A percentile compares a stretch with the other conserved stretches of the same genome.
Evolutionary conservation across 352 stramenopile genomes (phyloP).

Genomic region (Globisporangium perplexum): DNA sequence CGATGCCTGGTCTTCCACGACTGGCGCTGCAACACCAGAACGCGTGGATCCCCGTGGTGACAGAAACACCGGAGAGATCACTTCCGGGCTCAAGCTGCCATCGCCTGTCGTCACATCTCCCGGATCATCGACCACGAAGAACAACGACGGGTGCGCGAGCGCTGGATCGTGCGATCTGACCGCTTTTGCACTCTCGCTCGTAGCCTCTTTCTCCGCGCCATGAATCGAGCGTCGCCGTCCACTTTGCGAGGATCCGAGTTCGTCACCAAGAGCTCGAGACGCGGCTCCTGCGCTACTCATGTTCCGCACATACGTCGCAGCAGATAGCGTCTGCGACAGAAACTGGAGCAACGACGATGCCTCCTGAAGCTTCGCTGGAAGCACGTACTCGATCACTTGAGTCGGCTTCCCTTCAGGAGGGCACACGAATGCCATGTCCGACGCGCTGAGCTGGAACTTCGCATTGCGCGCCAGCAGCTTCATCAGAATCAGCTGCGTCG

Average conservation of each 20-base stretch:
- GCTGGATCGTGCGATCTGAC: slow-evolving; percentile 2
- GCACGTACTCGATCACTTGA: slow-evolving; percentile 34
- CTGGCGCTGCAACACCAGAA: background rate
- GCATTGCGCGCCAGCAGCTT: slow-evolving; percentile 79
- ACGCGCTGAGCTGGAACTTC: slow-evolving; percentile 77
- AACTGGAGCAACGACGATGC: slow-evolving; percentile 40
- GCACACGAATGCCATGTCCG: slow-evolving; percentile 75
- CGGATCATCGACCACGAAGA: slow-evolving; percentile 9
- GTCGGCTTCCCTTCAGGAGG: slow-evolving; percentile 35
- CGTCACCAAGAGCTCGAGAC: slow-evolving; percentile 2
- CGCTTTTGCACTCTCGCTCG: background rate
- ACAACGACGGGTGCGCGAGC: slow-evolving; percentile 12
- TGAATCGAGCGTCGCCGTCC: slow-evolving; percentile 7
- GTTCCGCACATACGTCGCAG: slow-evolving; percentile 49
- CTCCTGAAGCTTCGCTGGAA: slow-evolving; percentile 32
- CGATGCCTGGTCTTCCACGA: slow-evolving; percentile 24
- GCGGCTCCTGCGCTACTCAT: slow-evolving; percentile 20
- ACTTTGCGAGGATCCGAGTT: slow-evolving; percentile 1
- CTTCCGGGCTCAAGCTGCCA: background rate
- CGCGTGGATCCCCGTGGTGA: background rate
- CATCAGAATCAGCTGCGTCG: slow-evolving; percentile 82
- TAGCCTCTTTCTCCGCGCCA: background rate
- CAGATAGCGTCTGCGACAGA: slow-evolving; percentile 53
- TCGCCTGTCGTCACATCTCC: background rate
- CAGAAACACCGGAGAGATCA: slow-evolving; percentile 17